phyloP scores from a whole-genome alignment of 345 rosid species.

The Citrus sinensis region DVS_A1.0 CM039169.1:18139001-18139500 shows the following conservation, averaged over 20 bases:
- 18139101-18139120: slow-evolving; percentile 72
- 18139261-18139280: not conserved
- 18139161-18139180: slow-evolving; percentile 83
- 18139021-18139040: not conserved
- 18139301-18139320: not conserved
- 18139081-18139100: slow-evolving; percentile 76
- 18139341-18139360: not conserved
- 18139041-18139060: not conserved
- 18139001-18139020: slow-evolving; percentile 46
- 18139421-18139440: not conserved
- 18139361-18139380: not conserved
- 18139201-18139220: slow-evolving; percentile 21
- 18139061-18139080: not conserved
- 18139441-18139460: not conserved
- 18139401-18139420: too few species aligned
- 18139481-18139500: not conserved
- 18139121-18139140: slow-evolving; percentile 84
- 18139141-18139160: slow-evolving; percentile 68
- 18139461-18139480: not conserved
- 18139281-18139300: not conserved
- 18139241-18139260: not conserved
- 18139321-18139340: not conserved
- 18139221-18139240: not conserved
- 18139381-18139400: not conserved
- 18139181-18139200: slow-evolving; percentile 78